Evolutionary conservation across 768 basidiomycete genomes (phyloP).

Genomic region (Bullera alba): DNA sequence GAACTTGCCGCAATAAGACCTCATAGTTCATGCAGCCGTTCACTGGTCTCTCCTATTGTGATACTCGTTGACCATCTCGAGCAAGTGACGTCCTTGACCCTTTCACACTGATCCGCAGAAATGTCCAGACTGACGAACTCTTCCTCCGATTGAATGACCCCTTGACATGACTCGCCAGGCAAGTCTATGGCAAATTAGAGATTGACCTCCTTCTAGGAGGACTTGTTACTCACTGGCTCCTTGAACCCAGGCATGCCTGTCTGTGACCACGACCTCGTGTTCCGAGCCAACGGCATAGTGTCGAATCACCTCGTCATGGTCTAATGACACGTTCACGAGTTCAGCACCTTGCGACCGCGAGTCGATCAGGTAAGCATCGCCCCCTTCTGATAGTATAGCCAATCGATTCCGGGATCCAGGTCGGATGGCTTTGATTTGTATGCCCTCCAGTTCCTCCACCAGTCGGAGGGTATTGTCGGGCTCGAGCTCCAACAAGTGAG

Average conservation of each 20-base stretch:
- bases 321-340: slow-evolving; percentile 8
- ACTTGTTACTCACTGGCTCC: slow-evolving; percentile 23
- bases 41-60: background rate
- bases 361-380: slow-evolving; percentile 17
- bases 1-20: background rate
- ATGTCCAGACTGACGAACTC: background rate
- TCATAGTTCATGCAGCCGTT: background rate
- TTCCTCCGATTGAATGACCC: background rate
- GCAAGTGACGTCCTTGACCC: background rate
- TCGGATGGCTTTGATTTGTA: slow-evolving; percentile 7
- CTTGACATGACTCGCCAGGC: slow-evolving; percentile 21
- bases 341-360: slow-evolving; percentile 9
- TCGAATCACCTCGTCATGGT: slow-evolving; percentile 19
- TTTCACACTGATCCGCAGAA: no score
- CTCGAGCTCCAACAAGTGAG: slow-evolving; percentile 19
- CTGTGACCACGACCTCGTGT: slow-evolving; percentile 25
- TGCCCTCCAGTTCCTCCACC: slow-evolving; percentile 26
- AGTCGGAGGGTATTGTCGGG: background rate
- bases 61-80: background rate
- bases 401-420: slow-evolving; percentile 16
- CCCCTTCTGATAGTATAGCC: slow-evolving; percentile 16
- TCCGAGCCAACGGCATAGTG: slow-evolving; percentile 24
- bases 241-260: slow-evolving; percentile 11
- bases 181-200: slow-evolving; percentile 9
- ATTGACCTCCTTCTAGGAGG: background rate